Percentiles rank a stretch among this genome's conserved stretches.
These are phyloP conservation scores for Anisodus acutangulus DNA, from an alignment of 257 asterid species.

Conservation along the genomic window DNA sequence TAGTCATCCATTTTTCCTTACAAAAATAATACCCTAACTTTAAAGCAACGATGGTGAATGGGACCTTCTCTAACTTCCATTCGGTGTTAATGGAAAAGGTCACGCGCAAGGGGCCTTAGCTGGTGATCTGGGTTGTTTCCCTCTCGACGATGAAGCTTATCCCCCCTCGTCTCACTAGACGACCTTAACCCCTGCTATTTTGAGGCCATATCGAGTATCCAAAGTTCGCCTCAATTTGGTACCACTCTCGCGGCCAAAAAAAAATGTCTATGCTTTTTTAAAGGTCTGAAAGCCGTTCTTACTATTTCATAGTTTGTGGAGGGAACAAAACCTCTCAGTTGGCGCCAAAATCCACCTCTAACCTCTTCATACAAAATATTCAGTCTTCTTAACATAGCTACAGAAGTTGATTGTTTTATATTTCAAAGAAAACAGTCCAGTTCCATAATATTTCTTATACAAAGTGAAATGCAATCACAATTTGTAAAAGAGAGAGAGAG, in stretches of 20 bases:
- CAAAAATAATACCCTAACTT: constrained; percentile 13
- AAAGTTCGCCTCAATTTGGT: too few relatives aligned
- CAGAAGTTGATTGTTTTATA: background rate
- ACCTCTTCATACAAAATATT: background rate
- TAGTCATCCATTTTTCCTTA: background rate
- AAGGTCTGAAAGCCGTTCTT: background rate
- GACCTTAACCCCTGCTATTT: too few relatives aligned
- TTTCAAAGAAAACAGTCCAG: background rate
- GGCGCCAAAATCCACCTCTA: constrained; percentile 15
- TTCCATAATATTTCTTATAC: background rate
- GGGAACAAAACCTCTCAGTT: background rate
- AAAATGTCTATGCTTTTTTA: background rate
- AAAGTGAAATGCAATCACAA: background rate
- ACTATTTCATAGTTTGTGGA: background rate
- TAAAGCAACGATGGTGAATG: too few relatives aligned
- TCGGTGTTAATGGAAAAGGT: constrained; percentile 7
- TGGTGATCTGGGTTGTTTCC: too few relatives aligned
- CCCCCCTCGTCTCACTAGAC: too few relatives aligned
- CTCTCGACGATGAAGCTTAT: too few relatives aligned
- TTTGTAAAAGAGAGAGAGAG: background rate
- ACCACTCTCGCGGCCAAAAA: too few relatives aligned
- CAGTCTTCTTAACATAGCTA: background rate
- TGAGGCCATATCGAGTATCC: too few relatives aligned
- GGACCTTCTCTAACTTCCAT: background rate
- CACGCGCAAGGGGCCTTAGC: too few relatives aligned